Evolutionary conservation across 768 basidiomycete genomes (phyloP).

Genomic region (Cystobasidium ongulense): DNA sequence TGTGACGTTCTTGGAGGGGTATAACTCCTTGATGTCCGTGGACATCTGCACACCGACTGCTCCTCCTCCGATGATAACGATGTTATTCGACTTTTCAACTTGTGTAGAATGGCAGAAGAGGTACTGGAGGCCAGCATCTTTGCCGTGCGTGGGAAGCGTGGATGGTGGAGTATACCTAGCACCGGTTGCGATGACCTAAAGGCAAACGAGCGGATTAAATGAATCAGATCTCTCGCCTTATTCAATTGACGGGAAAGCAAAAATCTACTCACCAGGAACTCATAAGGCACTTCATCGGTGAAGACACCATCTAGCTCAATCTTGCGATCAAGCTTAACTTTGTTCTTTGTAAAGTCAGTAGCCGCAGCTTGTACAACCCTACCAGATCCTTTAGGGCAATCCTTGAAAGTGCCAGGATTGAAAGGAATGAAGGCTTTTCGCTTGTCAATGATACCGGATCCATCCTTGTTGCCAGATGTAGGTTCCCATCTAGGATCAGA

Average conservation of each 20-base stretch:
- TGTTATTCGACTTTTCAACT: conserved; percentile 40
- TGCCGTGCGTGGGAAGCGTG: conserved; percentile 31
- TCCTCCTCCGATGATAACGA: conserved; percentile 48
- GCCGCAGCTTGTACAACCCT: conserved; percentile 16
- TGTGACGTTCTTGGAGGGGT: conserved; percentile 45
- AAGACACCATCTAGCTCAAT: not conserved
- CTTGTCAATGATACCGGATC: not conserved
- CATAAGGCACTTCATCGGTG: conserved; percentile 15
- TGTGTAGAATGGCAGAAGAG: conserved; percentile 42
- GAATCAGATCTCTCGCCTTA: not conserved
- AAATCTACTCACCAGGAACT: conserved; percentile 3
- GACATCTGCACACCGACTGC: conserved; percentile 47
- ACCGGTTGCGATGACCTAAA: conserved; percentile 28
- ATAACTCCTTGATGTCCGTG: conserved; percentile 45
- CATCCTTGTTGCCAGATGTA: not conserved
- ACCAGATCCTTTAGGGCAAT: not conserved
- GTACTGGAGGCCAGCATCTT: conserved; percentile 43
- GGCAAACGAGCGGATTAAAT: not conserved
- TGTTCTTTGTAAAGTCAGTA: not conserved
- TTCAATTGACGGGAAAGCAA: not conserved
- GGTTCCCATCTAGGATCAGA: not conserved
- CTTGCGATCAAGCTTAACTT: conserved; percentile 12
- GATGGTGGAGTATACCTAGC: conserved; percentile 14
- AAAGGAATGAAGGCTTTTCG: conserved; percentile 28
- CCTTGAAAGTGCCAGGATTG: conserved; percentile 22